phyloP scores from a whole-genome alignment of 148 eudicot genomes.

The Chenopodium quinoa region DNA sequence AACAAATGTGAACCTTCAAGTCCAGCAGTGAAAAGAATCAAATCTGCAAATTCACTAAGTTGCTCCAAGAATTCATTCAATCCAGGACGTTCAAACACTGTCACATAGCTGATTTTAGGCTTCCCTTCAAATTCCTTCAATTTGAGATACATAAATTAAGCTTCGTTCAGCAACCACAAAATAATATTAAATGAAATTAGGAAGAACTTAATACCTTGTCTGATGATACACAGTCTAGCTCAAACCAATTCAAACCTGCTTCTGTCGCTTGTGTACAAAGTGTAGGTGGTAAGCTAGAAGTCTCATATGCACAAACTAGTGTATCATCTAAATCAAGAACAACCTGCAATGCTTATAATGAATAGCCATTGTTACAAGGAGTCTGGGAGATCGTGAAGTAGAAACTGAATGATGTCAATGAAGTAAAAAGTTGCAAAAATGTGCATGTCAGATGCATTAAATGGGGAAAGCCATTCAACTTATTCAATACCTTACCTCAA shows the following conservation, averaged over 20 bases:
- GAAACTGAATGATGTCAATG: not conserved
- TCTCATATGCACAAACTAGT: slow-evolving; percentile 91
- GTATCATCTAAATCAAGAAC: slow-evolving; percentile 99
- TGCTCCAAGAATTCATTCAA: slow-evolving; percentile 73
- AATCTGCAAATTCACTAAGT: slow-evolving; percentile 90
- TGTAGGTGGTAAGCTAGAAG: slow-evolving; percentile 73
- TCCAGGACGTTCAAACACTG: slow-evolving; percentile 99
- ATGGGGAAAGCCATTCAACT: too few relatives aligned
- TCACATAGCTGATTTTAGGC: slow-evolving; percentile 90
- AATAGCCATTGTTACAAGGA: not conserved
- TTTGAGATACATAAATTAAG: slow-evolving; percentile 21
- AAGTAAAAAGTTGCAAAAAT: not conserved
- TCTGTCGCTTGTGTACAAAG: slow-evolving; percentile 83
- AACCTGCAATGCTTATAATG: slow-evolving; percentile 48
- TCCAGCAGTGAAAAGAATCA: slow-evolving; percentile 94
- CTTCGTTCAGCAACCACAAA: slow-evolving; percentile 15
- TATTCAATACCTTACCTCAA: not conserved
- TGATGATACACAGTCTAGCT: slow-evolving; percentile 88
- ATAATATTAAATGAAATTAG: not conserved
- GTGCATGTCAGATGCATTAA: not conserved
- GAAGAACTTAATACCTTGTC: slow-evolving; percentile 61
- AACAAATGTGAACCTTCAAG: slow-evolving; percentile 70
- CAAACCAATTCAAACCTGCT: slow-evolving; percentile 92
- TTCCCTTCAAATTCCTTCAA: slow-evolving; percentile 87
- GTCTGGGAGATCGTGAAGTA: not conserved